Evolutionary conservation across 2,329 filamentous ascomycete species (phyloP).

Genomic region (Fusarium anguioides): DNA sequence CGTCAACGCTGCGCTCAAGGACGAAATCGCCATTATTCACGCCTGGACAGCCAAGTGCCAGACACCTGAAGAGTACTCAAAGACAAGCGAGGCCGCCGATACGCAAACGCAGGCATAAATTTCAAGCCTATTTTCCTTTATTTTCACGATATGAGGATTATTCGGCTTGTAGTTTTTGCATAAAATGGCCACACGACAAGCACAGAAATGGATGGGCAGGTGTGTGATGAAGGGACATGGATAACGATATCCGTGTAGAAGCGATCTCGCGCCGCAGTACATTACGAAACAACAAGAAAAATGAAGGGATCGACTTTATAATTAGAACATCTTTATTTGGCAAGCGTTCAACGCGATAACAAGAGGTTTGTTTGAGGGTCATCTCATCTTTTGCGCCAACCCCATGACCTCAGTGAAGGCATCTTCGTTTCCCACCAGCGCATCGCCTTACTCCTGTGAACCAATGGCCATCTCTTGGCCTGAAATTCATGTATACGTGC

Average conservation of each 20-base stretch:
- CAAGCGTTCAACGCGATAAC: constrained; percentile 35
- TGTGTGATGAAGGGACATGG: not conserved
- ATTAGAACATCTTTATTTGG: constrained; percentile 41
- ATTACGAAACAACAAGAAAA: constrained; percentile 22
- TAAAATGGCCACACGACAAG: constrained; percentile 5
- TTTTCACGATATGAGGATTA: not conserved
- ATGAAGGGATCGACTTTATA: constrained; percentile 21
- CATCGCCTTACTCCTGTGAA: constrained; percentile 34
- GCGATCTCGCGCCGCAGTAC: constrained; percentile 25
- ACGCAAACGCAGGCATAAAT: constrained; percentile 19
- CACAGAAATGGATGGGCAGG: not conserved
- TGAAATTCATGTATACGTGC: constrained; percentile 14
- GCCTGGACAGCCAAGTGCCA: constrained; percentile 96
- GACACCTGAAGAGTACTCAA: constrained; percentile 88
- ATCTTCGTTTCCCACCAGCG: constrained; percentile 34
- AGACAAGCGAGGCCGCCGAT: constrained; percentile 42
- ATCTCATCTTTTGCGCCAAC: constrained; percentile 40
- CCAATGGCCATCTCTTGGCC: constrained; percentile 19
- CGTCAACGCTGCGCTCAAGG: constrained; percentile 84
- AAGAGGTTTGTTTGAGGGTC: constrained; percentile 27
- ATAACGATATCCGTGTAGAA: constrained; percentile 24
- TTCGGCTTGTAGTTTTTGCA: constrained; percentile 11
- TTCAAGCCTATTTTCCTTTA: not conserved
- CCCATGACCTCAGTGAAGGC: constrained; percentile 26
- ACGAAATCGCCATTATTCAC: constrained; percentile 90